Evolutionary conservation across 73 alveolate genomes (phyloP).

Genomic region (Symbiodinium natans): DNA sequence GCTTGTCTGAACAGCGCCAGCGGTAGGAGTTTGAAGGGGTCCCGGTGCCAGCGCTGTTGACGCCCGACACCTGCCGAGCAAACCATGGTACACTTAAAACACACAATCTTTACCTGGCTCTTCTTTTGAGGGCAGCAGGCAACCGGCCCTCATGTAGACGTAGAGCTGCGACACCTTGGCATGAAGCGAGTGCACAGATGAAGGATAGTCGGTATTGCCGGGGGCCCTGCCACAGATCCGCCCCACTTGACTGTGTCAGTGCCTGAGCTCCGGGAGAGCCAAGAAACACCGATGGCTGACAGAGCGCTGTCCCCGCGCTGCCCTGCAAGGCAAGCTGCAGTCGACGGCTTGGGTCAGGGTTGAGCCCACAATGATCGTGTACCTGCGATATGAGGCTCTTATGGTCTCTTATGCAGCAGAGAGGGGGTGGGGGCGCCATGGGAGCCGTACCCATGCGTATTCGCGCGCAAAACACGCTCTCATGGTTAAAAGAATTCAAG

Average conservation of each 20-base stretch:
- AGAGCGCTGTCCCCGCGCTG: not conserved
- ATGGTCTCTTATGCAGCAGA: too few species aligned
- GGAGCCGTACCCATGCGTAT: too few species aligned
- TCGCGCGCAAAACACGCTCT: too few species aligned
- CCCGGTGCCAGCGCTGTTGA: conserved; percentile 78
- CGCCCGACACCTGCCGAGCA: conserved; percentile 22
- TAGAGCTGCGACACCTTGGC: conserved; percentile 36
- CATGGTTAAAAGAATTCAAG: too few species aligned
- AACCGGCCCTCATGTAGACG: conserved; percentile 46
- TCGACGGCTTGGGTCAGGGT: conserved; percentile 49
- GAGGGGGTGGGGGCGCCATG: too few species aligned
- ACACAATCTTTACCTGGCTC: too few species aligned
- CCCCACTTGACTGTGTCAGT: conserved; percentile 57
- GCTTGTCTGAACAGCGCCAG: conserved; percentile 80
- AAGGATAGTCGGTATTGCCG: not conserved
- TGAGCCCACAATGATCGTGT: conserved; percentile 20
- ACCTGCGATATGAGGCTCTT: conserved; percentile 26
- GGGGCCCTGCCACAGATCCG: conserved; percentile 9
- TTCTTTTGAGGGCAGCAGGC: too few species aligned
- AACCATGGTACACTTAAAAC: too few species aligned
- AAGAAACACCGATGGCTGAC: not conserved
- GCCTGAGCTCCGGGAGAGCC: not conserved
- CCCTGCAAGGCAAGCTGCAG: not conserved
- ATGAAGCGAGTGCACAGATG: not conserved
- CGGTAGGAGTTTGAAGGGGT: conserved; percentile 75